Base-by-base conservation (phyloP, 2,329 filamentous ascomycete species). In the Colletotrichum nymphaeae region DNA sequence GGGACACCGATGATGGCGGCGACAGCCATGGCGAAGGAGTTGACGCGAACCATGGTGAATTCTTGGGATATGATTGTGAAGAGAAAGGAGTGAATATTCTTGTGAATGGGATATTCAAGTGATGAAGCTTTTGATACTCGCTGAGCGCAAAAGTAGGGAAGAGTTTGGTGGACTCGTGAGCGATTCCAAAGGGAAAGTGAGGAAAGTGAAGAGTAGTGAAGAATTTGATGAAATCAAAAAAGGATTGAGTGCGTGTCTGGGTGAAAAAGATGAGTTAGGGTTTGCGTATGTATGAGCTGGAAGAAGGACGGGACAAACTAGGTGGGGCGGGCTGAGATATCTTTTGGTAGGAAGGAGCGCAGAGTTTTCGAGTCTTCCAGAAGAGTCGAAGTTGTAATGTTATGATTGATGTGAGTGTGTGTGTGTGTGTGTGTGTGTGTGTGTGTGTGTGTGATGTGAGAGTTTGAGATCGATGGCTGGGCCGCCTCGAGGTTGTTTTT, bases 1-100 rank as follows among this genome's bases (percentile, higher is more conserved):
- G 68, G 63, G 26, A 63, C 67, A n/a, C 62, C 46, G 24, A 73
- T 19, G 16, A 74, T 76, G 60, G 84, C 79, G 30, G 84, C 75
- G 37, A 82, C 69, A 19, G 85, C 72, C 4, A 77, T 66, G 9
- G 56, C 59, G 63, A 75, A 46, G n/a, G 68, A 66, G 52, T 76
- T 70, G 46, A 78, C 59, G 26, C 75, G 70, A 30, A 53, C 56
- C 60, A 63, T 66, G 46, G n/a, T 63, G 58, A n/a, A 26, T 62
- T 65, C 64, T 37, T 12, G 53, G 49, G 65, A 37, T 49, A 68
- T 56, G 49, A 57, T 19, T 35, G 64, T 6, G 53, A 16, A n/a
- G 55, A 58, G 30, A 46, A 24, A 7, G 35, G 22, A 14, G 2
- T 42, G 28, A 11, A 57, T 22, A 30, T 35, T 30, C 56, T 16